Conservation (phyloP, 805 yeast genomes). For the Priceomyces fermenticarens region DNA sequence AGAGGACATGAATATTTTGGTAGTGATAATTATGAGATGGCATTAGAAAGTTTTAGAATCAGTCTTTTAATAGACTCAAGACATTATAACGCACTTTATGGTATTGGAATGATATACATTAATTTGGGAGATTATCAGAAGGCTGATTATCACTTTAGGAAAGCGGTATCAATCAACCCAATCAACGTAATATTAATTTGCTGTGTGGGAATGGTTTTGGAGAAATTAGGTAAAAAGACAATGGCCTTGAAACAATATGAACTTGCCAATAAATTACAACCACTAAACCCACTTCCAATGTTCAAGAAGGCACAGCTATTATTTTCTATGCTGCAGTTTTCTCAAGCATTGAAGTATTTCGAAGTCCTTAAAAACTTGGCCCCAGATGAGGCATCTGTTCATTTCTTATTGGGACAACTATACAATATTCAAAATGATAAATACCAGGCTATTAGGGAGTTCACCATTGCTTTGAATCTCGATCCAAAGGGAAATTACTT, state of each 20-base stretch:
- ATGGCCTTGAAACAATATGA: constrained; percentile 81
- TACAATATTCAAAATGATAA: constrained; percentile 74
- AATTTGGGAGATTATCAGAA: constrained; percentile 79
- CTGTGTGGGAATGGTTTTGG: constrained; percentile 91
- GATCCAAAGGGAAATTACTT: constrained; percentile 92
- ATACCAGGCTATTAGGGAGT: constrained; percentile 76
- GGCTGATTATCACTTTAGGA: constrained; percentile 84
- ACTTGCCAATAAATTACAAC: constrained; percentile 79
- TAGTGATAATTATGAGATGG: constrained; percentile 87
- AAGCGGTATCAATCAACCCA: constrained; percentile 87
- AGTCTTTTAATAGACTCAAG: constrained; percentile 75
- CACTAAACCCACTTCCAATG: constrained; percentile 78
- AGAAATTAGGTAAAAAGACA: constrained; percentile 63
- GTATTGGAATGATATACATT: constrained; percentile 90
- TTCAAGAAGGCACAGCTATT: constrained; percentile 86
- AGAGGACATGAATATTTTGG: constrained; percentile 91
- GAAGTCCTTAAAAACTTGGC: constrained; percentile 71
- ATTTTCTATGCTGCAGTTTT: constrained; percentile 66
- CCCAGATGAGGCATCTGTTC: constrained; percentile 94
- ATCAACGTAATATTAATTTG: constrained; percentile 85
- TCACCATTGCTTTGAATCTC: constrained; percentile 82
- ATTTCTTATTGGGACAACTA: constrained; percentile 81
- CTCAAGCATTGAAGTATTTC: constrained; percentile 70
- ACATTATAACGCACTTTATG: constrained; percentile 93
- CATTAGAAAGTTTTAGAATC: constrained; percentile 75